These are phyloP conservation scores for Rutstroemia sp. DNA, from an alignment of 2,329 filamentous ascomycete species.

Conservation along the genomic window DNA sequence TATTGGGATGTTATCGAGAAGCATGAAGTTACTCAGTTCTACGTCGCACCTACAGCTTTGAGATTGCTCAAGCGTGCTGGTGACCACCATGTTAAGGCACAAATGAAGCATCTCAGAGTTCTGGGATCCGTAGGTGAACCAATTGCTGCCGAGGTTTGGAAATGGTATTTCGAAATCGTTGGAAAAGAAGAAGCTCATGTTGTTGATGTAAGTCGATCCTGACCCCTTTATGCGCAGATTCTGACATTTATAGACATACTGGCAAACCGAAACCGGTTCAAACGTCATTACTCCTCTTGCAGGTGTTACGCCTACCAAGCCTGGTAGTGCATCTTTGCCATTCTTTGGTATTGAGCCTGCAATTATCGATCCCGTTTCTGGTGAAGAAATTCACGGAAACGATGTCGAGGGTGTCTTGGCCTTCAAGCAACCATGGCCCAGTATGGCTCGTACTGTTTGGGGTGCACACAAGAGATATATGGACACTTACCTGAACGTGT, in stretches of 20 bases:
- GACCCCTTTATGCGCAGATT: slow-evolving; percentile 17
- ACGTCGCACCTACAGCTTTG: slow-evolving; percentile 91
- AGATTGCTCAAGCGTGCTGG: slow-evolving; percentile 92
- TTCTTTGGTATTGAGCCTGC: slow-evolving; percentile 98
- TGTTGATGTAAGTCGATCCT: slow-evolving; percentile 66
- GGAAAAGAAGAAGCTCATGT: slow-evolving; percentile 91
- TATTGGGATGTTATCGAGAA: slow-evolving; percentile 99
- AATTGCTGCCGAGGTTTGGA: slow-evolving; percentile 97
- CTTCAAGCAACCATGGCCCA: slow-evolving; percentile 77
- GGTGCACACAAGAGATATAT: slow-evolving; percentile 97
- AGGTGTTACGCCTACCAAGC: slow-evolving; percentile 92
- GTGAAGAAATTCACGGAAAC: slow-evolving; percentile 88
- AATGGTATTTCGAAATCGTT: slow-evolving; percentile 96
- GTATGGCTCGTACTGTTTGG: slow-evolving; percentile 97
- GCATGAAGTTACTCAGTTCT: slow-evolving; percentile 94
- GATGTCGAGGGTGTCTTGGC: slow-evolving; percentile 88
- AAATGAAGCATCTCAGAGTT: slow-evolving; percentile 84
- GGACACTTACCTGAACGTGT: slow-evolving; percentile 97
- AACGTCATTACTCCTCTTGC: slow-evolving; percentile 92
- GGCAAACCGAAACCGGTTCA: slow-evolving; percentile 98
- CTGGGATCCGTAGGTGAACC: slow-evolving; percentile 95
- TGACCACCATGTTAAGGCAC: slow-evolving; percentile 80
- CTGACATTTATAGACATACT: slow-evolving; percentile 69
- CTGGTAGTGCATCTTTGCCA: slow-evolving; percentile 87
- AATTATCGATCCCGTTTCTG: slow-evolving; percentile 93